Percentiles rank a stretch among this genome's conserved stretches.
Conservation (phyloP, 2,329 filamentous ascomycete genomes). For the Fulvia fulva region DNA sequence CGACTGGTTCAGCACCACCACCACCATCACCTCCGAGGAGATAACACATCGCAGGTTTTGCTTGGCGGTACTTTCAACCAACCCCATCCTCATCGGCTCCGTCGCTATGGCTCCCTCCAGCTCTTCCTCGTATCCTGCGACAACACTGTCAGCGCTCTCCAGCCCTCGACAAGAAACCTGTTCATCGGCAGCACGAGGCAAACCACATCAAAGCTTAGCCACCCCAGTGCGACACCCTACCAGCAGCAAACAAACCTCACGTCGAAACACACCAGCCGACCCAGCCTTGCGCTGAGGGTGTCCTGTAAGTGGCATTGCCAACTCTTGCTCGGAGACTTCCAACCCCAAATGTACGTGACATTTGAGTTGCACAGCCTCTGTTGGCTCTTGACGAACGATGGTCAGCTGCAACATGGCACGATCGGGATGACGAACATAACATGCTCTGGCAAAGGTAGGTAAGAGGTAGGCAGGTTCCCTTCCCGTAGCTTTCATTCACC, state of each 20-base stretch:
- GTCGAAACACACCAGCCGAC: not conserved
- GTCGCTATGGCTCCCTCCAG: not conserved
- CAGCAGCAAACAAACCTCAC: not conserved
- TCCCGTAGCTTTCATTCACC: too few relatives aligned
- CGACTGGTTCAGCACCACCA: too few relatives aligned
- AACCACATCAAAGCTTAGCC: not conserved
- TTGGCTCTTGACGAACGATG: constrained; percentile 7
- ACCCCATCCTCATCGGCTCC: not conserved
- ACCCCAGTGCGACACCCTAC: not conserved
- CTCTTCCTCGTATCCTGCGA: not conserved
- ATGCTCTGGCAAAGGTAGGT: not conserved
- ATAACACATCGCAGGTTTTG: too few relatives aligned
- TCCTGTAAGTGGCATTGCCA: constrained; percentile 1
- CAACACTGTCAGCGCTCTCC: not conserved
- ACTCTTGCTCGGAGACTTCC: not conserved
- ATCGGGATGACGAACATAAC: not conserved
- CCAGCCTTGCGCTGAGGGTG: not conserved
- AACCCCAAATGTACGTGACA: constrained; percentile 6
- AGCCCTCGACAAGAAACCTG: not conserved
- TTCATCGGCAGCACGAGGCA: not conserved
- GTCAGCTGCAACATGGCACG: not conserved
- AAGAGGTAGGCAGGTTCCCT: not conserved
- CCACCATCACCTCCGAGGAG: too few relatives aligned
- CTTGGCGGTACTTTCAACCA: not conserved
- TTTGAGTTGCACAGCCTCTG: constrained; percentile 6